Evolutionary conservation across 2,329 filamentous ascomycete genomes (phyloP).

Genomic region (Paecilomyces fulvus): DNA sequence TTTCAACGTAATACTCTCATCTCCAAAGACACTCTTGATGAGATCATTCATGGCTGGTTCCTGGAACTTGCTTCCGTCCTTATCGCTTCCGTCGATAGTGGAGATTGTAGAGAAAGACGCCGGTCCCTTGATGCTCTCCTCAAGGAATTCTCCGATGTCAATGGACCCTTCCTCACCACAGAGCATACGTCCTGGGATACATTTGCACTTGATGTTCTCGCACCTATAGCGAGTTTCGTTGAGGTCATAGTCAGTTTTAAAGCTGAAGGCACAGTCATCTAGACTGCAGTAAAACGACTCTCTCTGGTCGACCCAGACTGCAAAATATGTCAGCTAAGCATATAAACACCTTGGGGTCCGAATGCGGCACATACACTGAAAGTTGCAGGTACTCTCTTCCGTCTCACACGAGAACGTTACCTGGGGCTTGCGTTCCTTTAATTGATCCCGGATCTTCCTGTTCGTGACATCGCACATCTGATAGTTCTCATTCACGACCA

Average conservation of each 20-base stretch:
- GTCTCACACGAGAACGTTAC: slow-evolving; percentile 89
- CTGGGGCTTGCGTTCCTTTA: slow-evolving; percentile 78
- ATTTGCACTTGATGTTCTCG: slow-evolving; percentile 74
- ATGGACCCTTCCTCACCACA: slow-evolving; percentile 88
- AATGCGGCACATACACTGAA: slow-evolving; percentile 62
- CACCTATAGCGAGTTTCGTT: slow-evolving; percentile 84
- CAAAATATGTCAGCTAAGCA: slow-evolving; percentile 16
- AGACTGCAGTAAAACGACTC: slow-evolving; percentile 97
- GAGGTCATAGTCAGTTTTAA: slow-evolving; percentile 57
- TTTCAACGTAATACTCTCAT: slow-evolving; percentile 73
- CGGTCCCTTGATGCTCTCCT: slow-evolving; percentile 74
- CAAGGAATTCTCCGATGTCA: slow-evolving; percentile 83
- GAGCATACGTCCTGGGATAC: slow-evolving; percentile 84
- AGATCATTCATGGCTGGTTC: slow-evolving; percentile 90
- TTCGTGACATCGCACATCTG: slow-evolving; percentile 98
- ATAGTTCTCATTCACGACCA: slow-evolving; percentile 88
- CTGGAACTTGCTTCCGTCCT: slow-evolving; percentile 71
- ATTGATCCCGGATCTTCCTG: slow-evolving; percentile 77
- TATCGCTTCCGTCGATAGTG: slow-evolving; percentile 48
- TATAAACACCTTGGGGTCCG: neutral
- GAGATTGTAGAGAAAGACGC: slow-evolving; percentile 68
- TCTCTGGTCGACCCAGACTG: slow-evolving; percentile 86
- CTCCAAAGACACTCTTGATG: slow-evolving; percentile 82
- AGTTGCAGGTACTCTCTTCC: slow-evolving; percentile 71
- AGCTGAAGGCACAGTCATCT: slow-evolving; percentile 66